phyloP scores from a whole-genome alignment of 495 filamentous ascomycete species.

The Xylaria bambusicola region DNA sequence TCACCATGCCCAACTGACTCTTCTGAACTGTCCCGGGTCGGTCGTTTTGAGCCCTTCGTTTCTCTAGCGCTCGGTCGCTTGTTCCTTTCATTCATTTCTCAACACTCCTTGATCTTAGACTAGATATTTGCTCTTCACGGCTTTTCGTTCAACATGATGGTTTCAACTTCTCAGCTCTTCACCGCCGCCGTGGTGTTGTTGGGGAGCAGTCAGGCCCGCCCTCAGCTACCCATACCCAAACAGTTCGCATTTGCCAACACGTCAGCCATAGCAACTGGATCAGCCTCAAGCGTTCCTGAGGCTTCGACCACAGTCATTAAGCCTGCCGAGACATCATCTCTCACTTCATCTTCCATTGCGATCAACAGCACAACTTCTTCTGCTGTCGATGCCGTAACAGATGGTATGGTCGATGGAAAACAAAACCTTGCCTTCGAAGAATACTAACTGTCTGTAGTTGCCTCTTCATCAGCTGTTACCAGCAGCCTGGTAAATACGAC shows the following conservation, averaged over 20 bases:
- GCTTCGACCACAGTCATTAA: neutral
- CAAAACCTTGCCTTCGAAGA: neutral
- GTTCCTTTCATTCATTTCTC: slow-evolving; percentile 5
- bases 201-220: slow-evolving; percentile 1
- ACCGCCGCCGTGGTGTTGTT: neutral
- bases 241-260: slow-evolving; percentile 4
- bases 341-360: neutral
- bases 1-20: neutral
- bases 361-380: slow-evolving; percentile 1
- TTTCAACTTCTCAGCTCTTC: neutral
- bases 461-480: neutral
- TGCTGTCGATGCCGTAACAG: neutral
- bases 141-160: slow-evolving; percentile 10
- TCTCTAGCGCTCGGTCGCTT: slow-evolving; percentile 13
- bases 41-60: neutral
- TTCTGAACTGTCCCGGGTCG: neutral
- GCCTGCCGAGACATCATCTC: neutral
- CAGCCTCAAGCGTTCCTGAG: neutral
- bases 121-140: no score
- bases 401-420: neutral
- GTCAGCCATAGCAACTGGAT: neutral
- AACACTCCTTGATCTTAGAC: slow-evolving; percentile 8
- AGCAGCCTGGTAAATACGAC: neutral
- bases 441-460: slow-evolving; percentile 1
- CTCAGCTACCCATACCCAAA: neutral